Percentiles rank a stretch among this genome's conserved stretches.
These are phyloP conservation scores for Stephania yunnanensis DNA, from an alignment of 164 flowering plant species.

Conservation along the genomic window DNA sequence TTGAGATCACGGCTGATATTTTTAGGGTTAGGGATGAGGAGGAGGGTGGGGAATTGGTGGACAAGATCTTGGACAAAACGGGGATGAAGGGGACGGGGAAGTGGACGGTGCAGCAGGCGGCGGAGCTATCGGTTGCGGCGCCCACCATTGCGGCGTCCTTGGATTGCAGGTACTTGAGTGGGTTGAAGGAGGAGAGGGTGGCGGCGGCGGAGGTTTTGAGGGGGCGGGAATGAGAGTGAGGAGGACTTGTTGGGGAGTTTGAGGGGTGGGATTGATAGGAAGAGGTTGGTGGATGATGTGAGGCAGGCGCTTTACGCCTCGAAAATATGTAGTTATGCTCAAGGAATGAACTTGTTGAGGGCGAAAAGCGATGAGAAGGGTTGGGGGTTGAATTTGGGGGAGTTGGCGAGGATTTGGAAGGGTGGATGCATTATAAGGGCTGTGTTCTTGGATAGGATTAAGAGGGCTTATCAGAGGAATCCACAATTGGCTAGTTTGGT, in stretches of 20 bases:
- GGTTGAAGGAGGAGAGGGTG: constrained; percentile 28
- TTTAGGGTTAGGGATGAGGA: constrained; percentile 19
- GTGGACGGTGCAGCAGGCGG: constrained; percentile 28
- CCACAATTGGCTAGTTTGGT: constrained; percentile 20
- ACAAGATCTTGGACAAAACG: constrained; percentile 23
- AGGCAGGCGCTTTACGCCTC: constrained; percentile 27
- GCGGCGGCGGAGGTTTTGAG: constrained; percentile 17
- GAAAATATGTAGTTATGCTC: constrained; percentile 25
- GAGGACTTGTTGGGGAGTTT: constrained; percentile 2
- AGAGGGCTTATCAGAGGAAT: constrained; percentile 20
- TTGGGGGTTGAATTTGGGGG: constrained; percentile 23
- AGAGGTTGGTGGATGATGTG: constrained; percentile 23
- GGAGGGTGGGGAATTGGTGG: constrained; percentile 21
- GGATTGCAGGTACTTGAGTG: constrained; percentile 27
- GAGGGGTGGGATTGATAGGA: constrained; percentile 18
- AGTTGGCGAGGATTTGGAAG: constrained; percentile 26
- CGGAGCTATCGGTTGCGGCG: constrained; percentile 25
- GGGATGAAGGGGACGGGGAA: constrained; percentile 26
- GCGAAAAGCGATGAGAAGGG: constrained; percentile 20
- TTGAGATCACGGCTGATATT: constrained; percentile 23
- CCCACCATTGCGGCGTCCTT: constrained; percentile 26
- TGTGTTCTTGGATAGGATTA: constrained; percentile 22
- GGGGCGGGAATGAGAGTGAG: constrained; percentile 20
- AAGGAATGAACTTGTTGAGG: constrained; percentile 26
- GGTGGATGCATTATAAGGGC: constrained; percentile 28